Evolutionary conservation across 306 rosid genomes (phyloP).

Genomic region (Quercus glauca): DNA sequence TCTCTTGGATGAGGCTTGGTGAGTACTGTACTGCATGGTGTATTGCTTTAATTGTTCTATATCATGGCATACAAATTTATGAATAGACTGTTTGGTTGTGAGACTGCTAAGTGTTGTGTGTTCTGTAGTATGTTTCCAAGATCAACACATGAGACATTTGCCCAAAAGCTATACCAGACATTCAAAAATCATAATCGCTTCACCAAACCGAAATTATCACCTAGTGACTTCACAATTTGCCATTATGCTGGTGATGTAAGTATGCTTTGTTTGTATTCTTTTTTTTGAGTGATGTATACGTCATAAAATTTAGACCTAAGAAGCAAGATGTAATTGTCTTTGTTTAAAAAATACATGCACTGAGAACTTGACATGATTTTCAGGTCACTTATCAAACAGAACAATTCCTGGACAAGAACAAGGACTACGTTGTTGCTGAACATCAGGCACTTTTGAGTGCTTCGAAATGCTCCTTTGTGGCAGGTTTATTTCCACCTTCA

Average conservation of each 20-base stretch:
- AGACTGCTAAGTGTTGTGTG: conserved; percentile 15
- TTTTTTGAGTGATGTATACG: conserved; percentile 1
- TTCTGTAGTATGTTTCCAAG: conserved; percentile 96
- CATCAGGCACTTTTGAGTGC: conserved; percentile 88
- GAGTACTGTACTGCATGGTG: conserved; percentile 26
- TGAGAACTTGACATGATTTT: conserved; percentile 26
- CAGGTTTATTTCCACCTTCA: conserved; percentile 66
- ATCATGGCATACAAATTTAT: background rate
- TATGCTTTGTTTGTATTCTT: conserved; percentile 18
- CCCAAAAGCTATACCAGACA: conserved; percentile 94
- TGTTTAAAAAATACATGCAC: conserved; percentile 12
- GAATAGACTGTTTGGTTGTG: conserved; percentile 2
- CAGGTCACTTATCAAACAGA: conserved; percentile 99
- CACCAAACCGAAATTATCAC: conserved; percentile 86
- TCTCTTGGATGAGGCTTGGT: conserved; percentile 99
- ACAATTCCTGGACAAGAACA: conserved; percentile 97
- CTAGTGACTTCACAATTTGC: conserved; percentile 92
- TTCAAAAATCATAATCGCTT: conserved; percentile 92
- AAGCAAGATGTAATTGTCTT: conserved; percentile 21
- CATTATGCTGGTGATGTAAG: conserved; percentile 99
- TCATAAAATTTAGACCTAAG: conserved; percentile 23
- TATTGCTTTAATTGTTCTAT: conserved; percentile 10
- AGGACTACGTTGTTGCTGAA: conserved; percentile 98
- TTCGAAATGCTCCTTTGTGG: conserved; percentile 76
- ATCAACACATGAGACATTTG: conserved; percentile 97